Percentiles rank a stretch among this genome's conserved stretches.
These are phyloP conservation scores for Trametes polyzona DNA, from an alignment of 1,284 basidiomycete genomes.

Conservation along the genomic window DNA sequence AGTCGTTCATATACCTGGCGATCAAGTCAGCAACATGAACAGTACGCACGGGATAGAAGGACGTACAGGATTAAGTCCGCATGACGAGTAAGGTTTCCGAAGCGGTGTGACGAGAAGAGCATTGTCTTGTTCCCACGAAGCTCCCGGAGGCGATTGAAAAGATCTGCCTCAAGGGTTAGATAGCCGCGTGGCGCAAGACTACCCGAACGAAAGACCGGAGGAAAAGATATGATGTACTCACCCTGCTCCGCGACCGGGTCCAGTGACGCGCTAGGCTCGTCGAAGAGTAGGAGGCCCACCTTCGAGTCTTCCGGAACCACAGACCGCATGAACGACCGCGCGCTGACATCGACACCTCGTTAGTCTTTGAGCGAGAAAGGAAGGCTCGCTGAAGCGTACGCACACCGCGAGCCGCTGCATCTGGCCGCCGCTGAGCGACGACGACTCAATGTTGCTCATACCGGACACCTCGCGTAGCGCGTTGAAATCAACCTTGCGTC, in stretches of 20 bases:
- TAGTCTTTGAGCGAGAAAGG: background rate
- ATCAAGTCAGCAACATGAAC: background rate
- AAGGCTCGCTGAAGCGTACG: too few species aligned
- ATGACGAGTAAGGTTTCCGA: slow-evolving; percentile 66
- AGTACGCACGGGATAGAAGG: background rate
- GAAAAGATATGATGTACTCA: slow-evolving; percentile 27
- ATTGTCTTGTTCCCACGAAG: slow-evolving; percentile 63
- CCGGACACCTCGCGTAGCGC: slow-evolving; percentile 50
- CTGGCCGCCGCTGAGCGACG: slow-evolving; percentile 70
- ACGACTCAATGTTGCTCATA: slow-evolving; percentile 44
- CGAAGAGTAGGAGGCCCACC: slow-evolving; percentile 72
- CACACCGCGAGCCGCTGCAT: too few species aligned
- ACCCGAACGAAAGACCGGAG: too few species aligned
- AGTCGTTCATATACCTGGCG: slow-evolving; percentile 67
- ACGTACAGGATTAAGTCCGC: slow-evolving; percentile 71
- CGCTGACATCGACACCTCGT: slow-evolving; percentile 42
- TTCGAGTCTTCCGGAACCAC: slow-evolving; percentile 50
- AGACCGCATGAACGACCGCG: slow-evolving; percentile 79
- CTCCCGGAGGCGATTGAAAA: slow-evolving; percentile 58
- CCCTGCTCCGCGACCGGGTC: slow-evolving; percentile 77
- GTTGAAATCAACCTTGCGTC: slow-evolving; percentile 57
- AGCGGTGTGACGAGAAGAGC: slow-evolving; percentile 72
- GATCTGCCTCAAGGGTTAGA: slow-evolving; percentile 42
- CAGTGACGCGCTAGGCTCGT: slow-evolving; percentile 76
- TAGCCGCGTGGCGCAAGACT: background rate